Conservation (phyloP, 148 eudicot genomes). For the Persicaria tinctoria region DNA sequence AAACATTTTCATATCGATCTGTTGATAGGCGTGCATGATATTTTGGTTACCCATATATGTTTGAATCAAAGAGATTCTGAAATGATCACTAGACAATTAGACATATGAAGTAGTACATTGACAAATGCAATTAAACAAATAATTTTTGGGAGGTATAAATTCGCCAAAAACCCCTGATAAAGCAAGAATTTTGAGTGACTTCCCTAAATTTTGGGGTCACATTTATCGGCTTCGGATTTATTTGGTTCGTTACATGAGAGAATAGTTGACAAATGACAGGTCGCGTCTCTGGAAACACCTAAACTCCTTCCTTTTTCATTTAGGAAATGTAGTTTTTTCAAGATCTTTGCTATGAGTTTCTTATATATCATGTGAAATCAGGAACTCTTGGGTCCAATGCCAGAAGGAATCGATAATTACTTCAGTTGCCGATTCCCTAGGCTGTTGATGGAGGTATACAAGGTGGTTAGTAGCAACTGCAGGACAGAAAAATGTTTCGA, state of each 20-base stretch:
- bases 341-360: background rate
- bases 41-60: background rate
- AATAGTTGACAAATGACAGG: too few species aligned
- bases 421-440: slow-evolving; percentile 27
- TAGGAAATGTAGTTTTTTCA: background rate
- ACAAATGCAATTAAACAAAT: too few species aligned
- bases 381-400: slow-evolving; percentile 30
- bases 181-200: too few species aligned
- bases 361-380: background rate
- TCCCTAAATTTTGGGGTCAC: too few species aligned
- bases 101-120: too few species aligned
- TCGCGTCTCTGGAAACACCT: background rate
- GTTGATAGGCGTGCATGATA: background rate
- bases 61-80: background rate
- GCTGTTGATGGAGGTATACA: slow-evolving; percentile 33
- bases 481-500: slow-evolving; percentile 26
- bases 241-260: too few species aligned
- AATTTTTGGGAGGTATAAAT: too few species aligned
- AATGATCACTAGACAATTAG: too few species aligned
- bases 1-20: background rate
- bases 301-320: too few species aligned
- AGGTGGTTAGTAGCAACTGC: slow-evolving; percentile 23
- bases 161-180: too few species aligned
- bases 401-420: slow-evolving; percentile 36
- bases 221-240: too few species aligned